Conservation (phyloP, 2,329 filamentous ascomycete genomes). For the Colletotrichum karsti region DNA sequence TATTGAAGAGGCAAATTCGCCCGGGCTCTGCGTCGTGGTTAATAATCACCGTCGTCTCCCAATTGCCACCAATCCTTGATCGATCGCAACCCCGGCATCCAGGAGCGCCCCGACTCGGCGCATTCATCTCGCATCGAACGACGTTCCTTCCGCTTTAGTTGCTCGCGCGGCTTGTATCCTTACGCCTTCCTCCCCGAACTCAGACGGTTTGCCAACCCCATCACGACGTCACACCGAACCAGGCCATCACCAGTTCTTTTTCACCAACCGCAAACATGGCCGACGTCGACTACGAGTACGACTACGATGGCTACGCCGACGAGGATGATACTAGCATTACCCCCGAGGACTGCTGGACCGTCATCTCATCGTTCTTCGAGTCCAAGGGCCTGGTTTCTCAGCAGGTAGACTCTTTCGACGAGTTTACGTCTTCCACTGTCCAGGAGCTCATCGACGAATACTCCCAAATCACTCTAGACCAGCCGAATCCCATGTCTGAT, state of each 20-base stretch:
- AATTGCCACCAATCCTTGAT: background rate
- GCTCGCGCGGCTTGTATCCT: background rate
- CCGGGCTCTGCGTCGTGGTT: slow-evolving; percentile 27
- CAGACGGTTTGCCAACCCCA: background rate
- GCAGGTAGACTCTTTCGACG: slow-evolving; percentile 97
- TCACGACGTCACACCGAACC: background rate
- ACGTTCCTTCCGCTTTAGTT: background rate
- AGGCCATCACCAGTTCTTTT: too few relatives aligned
- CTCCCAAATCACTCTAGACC: slow-evolving; percentile 89
- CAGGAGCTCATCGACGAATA: slow-evolving; percentile 95
- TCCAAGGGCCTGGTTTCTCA: slow-evolving; percentile 95
- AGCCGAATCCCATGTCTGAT: slow-evolving; percentile 81
- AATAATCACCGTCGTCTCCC: slow-evolving; percentile 17
- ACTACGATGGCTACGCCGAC: slow-evolving; percentile 73
- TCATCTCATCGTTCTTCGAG: slow-evolving; percentile 97
- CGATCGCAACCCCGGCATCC: slow-evolving; percentile 9
- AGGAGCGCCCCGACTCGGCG: background rate
- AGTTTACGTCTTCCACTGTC: slow-evolving; percentile 93
- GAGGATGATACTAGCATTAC: slow-evolving; percentile 80
- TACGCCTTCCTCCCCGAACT: background rate
- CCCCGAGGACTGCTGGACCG: slow-evolving; percentile 97
- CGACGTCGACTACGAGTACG: slow-evolving; percentile 65
- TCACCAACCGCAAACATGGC: slow-evolving; percentile 51
- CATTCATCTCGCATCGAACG: background rate
- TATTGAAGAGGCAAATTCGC: slow-evolving; percentile 19